phyloP scores from a whole-genome alignment of 73 alveolate genomes.

The Symbiodinium pilosum region DNA sequence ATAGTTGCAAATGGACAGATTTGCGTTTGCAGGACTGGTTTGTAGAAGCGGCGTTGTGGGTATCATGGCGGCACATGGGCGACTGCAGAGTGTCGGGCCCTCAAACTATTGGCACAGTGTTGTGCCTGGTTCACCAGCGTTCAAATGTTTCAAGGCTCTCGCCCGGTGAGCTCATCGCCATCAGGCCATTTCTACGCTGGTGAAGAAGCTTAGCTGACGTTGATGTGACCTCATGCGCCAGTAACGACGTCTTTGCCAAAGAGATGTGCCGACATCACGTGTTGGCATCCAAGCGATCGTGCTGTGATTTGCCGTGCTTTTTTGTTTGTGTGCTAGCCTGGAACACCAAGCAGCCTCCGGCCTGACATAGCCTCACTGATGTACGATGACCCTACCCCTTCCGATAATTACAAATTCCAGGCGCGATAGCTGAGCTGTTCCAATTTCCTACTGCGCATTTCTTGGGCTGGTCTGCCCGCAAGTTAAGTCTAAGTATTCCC shows the following conservation, averaged over 20 bases:
- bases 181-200: not conserved
- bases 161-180: slow-evolving; percentile 87
- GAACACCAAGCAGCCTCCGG: too few species aligned
- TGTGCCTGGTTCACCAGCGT: not conserved
- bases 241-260: slow-evolving; percentile 76
- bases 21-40: slow-evolving; percentile 54
- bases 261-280: slow-evolving; percentile 79
- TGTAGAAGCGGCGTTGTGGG: slow-evolving; percentile 91
- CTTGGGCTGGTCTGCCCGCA: too few species aligned
- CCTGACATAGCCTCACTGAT: too few species aligned
- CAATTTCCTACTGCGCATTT: too few species aligned
- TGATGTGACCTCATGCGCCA: slow-evolving; percentile 2
- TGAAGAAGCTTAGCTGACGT: not conserved
- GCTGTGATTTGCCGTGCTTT: too few species aligned
- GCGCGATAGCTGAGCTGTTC: too few species aligned
- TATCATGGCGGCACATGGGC: slow-evolving; percentile 91
- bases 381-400: too few species aligned
- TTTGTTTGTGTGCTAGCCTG: too few species aligned
- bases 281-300: not conserved
- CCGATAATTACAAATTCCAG: too few species aligned
- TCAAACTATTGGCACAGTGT: too few species aligned
- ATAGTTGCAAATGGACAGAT: too few species aligned
- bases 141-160: slow-evolving; percentile 29
- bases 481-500: too few species aligned
- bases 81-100: slow-evolving; percentile 85